Percentiles rank a stretch among this genome's conserved stretches.
phyloP scores from a whole-genome alignment of 2,329 filamentous ascomycete genomes.

The Lasiodiplodia hormozganensis region DNA sequence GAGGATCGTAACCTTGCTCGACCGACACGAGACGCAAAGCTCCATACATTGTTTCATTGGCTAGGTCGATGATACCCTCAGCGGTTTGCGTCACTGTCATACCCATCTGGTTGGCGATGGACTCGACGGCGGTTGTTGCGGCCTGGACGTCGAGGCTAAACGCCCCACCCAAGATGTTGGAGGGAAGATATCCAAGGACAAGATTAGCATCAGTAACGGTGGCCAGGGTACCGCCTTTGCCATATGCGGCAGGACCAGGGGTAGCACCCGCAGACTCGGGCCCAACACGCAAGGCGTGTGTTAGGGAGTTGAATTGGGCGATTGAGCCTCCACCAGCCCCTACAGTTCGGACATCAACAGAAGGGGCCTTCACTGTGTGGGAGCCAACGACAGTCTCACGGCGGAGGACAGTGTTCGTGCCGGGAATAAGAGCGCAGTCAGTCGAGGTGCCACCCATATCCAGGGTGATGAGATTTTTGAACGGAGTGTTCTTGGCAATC shows the following conservation, averaged over 20 bases:
- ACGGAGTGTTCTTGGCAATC: constrained; percentile 54
- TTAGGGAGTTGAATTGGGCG: constrained; percentile 56
- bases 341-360: constrained; percentile 58
- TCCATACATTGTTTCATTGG: constrained; percentile 61
- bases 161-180: constrained; percentile 54
- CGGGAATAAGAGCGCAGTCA: constrained; percentile 55
- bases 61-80: constrained; percentile 57
- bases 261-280: constrained; percentile 58
- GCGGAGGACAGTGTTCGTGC: constrained; percentile 53
- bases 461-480: constrained; percentile 57
- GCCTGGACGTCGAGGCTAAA: constrained; percentile 54
- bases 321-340: constrained; percentile 60
- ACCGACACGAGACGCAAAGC: constrained; percentile 59
- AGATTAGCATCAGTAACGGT: constrained; percentile 60
- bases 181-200: constrained; percentile 56
- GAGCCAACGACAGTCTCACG: constrained; percentile 55
- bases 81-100: constrained; percentile 52
- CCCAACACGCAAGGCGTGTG: constrained; percentile 57
- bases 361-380: constrained; percentile 55
- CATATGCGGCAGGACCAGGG: constrained; percentile 59
- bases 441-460: constrained; percentile 61
- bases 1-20: constrained; percentile 60
- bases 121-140: constrained; percentile 51
- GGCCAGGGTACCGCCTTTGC: constrained; percentile 53
- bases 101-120: constrained; percentile 56